phyloP scores from a whole-genome alignment of 176 grass and related monocot genomes.

The Bonia amplexicaulis region DNA sequence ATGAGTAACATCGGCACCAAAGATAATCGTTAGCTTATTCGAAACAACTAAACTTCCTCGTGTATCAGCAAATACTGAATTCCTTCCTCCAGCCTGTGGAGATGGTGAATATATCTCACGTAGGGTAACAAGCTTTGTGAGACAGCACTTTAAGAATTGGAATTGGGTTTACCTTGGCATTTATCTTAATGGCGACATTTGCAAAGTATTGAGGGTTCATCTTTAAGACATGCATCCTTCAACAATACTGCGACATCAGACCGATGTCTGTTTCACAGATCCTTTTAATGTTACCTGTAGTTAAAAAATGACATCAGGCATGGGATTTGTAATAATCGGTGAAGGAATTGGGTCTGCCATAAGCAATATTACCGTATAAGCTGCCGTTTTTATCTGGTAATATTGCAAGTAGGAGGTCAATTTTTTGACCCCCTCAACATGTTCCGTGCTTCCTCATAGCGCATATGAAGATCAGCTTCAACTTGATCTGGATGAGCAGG shows the following conservation, averaged over 20 bases:
- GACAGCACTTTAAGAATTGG: not conserved
- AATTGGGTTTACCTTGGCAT: conserved; percentile 51
- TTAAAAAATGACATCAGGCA: not conserved
- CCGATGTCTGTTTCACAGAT: conserved; percentile 64
- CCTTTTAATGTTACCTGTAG: conserved; percentile 46
- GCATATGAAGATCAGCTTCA: not conserved
- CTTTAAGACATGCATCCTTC: not conserved
- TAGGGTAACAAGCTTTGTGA: not conserved
- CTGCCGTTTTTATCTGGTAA: conserved; percentile 47
- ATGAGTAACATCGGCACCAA: conserved; percentile 74
- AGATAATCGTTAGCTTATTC: conserved; percentile 54
- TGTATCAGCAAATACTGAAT: conserved; percentile 44
- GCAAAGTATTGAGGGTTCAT: conserved; percentile 11
- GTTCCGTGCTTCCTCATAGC: not conserved
- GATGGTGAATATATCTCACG: not conserved
- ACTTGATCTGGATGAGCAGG: not conserved
- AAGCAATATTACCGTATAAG: conserved; percentile 51
- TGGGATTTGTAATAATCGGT: not conserved
- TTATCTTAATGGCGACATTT: conserved; percentile 68
- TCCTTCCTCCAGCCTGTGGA: conserved; percentile 66
- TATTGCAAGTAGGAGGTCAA: conserved; percentile 53
- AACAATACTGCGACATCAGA: conserved; percentile 56
- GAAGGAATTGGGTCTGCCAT: not conserved
- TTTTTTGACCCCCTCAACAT: not conserved
- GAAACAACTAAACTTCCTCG: conserved; percentile 36